Percentiles rank a stretch among this genome's conserved stretches.
phyloP scores from a whole-genome alignment of 2,329 filamentous ascomycete species.

The Rhynchosporium agropyri region DNA sequence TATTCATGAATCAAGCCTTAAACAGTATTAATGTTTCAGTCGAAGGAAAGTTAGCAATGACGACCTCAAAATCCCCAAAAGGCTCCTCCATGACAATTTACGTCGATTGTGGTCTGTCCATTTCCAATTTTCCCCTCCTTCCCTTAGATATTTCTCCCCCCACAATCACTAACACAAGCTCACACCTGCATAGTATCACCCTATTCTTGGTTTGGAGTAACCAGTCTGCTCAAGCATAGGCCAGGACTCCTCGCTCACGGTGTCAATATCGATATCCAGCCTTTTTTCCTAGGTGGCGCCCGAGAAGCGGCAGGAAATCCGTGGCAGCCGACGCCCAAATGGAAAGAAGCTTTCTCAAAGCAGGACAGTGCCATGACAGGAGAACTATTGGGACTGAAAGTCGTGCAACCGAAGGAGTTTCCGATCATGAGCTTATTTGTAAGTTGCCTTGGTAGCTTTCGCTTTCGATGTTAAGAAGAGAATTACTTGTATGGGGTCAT shows the following conservation, averaged over 20 bases:
- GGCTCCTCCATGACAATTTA: slow-evolving; percentile 21
- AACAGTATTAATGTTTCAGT: not conserved
- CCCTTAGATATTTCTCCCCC: not conserved
- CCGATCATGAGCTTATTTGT: slow-evolving; percentile 30
- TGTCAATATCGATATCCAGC: slow-evolving; percentile 30
- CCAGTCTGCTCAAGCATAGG: slow-evolving; percentile 25
- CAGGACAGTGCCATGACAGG: slow-evolving; percentile 29
- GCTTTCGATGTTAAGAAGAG: no score
- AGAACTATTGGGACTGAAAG: slow-evolving; percentile 27
- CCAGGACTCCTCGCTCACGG: slow-evolving; percentile 27
- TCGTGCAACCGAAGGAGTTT: slow-evolving; percentile 26
- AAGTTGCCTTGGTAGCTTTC: slow-evolving; percentile 7
- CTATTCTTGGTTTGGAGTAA: slow-evolving; percentile 33
- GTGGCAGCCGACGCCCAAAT: slow-evolving; percentile 28
- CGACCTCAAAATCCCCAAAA: slow-evolving; percentile 1
- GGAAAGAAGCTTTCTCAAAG: slow-evolving; percentile 25
- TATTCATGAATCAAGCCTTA: not conserved
- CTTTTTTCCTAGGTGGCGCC: slow-evolving; percentile 32
- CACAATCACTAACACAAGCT: not conserved
- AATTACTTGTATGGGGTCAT: not conserved
- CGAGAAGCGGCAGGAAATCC: slow-evolving; percentile 28
- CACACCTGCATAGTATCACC: slow-evolving; percentile 25
- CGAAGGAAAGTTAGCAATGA: not conserved
- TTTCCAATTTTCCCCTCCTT: not conserved
- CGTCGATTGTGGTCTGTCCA: slow-evolving; percentile 29